Evolutionary conservation across 23 red algal species (phyloP), one percentile per base, ranked within the genome.

Genomic region (Gracilariopsis chorda): DNA sequence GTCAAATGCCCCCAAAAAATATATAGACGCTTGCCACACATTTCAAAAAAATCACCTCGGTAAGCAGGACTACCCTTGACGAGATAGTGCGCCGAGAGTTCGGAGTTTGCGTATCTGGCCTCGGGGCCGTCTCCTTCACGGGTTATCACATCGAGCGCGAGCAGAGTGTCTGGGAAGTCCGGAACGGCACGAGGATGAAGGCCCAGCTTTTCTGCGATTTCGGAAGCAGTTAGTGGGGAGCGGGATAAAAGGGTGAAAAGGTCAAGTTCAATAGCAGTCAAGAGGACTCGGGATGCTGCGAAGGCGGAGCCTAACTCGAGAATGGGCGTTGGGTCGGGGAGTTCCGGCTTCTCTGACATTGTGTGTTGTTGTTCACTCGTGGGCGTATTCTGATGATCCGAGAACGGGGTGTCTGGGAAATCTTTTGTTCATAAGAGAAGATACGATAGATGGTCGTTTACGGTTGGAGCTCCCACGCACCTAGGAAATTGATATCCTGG

Each of bases 231-330:
- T 27, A 47, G 6, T 11, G 74, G 48, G 30, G 4, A 27, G 27
- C 29, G n/a, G 48, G 7, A 27, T 17, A 79, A 4, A 11, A 9
- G 17, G 2, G 37, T 51, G 74, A 79, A 79, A 3, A 79, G 74
- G 23, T 51, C 74, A 16, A 79, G 48, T 56, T 79, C 74, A 4
- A 79, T 43, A 13, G 74, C 74, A 3, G 74, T 53, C 20, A 79
- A 32, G 12, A 79, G 27, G 41, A 29, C 4, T 4, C 74, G 74
- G 4, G 74, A 79, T 16, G 74, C 7, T 4, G 12, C 6, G 48
- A 79, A 79, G 41, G 19, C 6, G 30, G 8, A 9, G 4, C 39
- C 74, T 3, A 79, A 19, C 4, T 8, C 24, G 33, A 32, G 33
- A 3, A 71, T 7, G 4, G 64, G 64, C 20, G 34, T 3, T 8